Evolutionary conservation across 2,329 filamentous ascomycete species (phyloP), one percentile per base, ranked within the genome.

Genomic region (Trichoderma koningii): DNA sequence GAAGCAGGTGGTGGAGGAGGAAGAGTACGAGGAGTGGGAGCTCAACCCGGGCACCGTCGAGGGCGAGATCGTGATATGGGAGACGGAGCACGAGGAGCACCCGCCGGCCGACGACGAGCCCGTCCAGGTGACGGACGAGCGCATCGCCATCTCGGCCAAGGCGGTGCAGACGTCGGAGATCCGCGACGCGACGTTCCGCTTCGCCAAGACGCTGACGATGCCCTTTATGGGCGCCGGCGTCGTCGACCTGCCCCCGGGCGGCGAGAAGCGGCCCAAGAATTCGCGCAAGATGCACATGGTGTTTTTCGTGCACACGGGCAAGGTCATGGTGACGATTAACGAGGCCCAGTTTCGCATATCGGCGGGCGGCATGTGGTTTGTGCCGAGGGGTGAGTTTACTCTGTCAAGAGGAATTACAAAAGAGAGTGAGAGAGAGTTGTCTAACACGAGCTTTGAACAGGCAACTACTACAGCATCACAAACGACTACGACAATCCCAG

Each of bases 251-350:
- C 91, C 92, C 6, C 89, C 92, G 0, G 89, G 90, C 2, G 87
- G 91, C 38, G 87, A 90, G 73, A 99, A 99, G 81, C 87, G 89
- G 70, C 86, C 89, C 55, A 98, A 98, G 83, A 98, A 97, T 77
- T 90, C 91, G 42, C 85, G 94, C 68, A 93, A 91, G 79, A 98
- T 97, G 92, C 93, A 97, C 74, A 95, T 99, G 89, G 89, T 91
- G 1, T 98, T 98, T 76, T 97, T 96, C 71, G 90, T 99, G 34
- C 89, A 92, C 70, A 85, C 86, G 51, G 95, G 95, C 23, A 88
- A 90, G 69, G 92, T 97, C 21, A 82, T 87, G 69, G 93, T 97
- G 21, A 90, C 87, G 30, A 85, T 96, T 55, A 87, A 90, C 69
- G 86, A 90, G 69, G 89, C 85, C 26, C 81, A 83, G 67, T 98